A percentile compares a stretch with the other conserved stretches of the same genome.
These are phyloP conservation scores for Carpinus fangiana DNA, from an alignment of 306 rosid genomes.

Conservation along the genomic window DNA sequence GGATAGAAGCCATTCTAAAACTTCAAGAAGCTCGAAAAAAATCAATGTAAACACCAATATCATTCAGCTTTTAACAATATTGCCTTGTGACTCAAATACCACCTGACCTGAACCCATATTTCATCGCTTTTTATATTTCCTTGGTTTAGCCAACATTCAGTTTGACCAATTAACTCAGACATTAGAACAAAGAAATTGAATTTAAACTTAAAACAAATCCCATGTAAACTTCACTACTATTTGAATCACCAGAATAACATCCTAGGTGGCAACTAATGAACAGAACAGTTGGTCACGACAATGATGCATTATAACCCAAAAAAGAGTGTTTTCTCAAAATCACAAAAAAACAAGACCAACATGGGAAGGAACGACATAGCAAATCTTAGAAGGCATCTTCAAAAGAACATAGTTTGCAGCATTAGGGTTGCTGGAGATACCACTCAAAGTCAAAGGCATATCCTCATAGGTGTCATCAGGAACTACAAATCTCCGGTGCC, in stretches of 20 bases:
- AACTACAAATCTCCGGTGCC: conserved; percentile 77
- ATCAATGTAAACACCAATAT: background rate
- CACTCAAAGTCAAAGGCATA: conserved; percentile 60
- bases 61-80: background rate
- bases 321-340: background rate
- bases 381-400: background rate
- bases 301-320: background rate
- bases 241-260: background rate
- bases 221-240: background rate
- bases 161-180: background rate
- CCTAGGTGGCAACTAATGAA: background rate
- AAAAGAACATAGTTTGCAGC: conserved; percentile 12
- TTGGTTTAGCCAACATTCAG: background rate
- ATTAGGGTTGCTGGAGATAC: conserved; percentile 46
- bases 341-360: background rate
- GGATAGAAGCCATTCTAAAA: background rate
- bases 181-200: background rate
- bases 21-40: background rate
- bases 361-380: conserved; percentile 11
- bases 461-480: conserved; percentile 63
- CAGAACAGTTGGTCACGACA: background rate
- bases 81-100: background rate
- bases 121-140: background rate
- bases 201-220: background rate
- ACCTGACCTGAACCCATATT: background rate